Conservation (phyloP, 768 basidiomycete species). For the Leccinum rimulosum region DNA sequence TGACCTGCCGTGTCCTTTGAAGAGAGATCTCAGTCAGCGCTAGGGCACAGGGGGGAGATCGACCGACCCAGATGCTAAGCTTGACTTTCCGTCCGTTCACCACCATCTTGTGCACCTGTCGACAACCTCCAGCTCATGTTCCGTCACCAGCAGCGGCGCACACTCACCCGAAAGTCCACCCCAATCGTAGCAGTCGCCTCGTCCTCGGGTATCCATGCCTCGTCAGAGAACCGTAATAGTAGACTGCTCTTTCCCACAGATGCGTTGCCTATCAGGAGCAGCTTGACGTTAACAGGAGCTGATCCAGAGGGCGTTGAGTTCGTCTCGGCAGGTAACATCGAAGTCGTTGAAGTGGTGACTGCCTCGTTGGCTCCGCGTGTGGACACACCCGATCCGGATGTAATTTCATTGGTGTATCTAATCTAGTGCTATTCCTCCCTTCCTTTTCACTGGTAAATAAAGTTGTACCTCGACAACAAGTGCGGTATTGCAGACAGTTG, state of each 20-base stretch:
- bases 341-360: not conserved
- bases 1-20: slow-evolving; percentile 91
- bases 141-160: not conserved
- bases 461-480: slow-evolving; percentile 82
- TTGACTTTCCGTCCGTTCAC: slow-evolving; percentile 83
- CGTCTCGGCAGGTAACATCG: slow-evolving; percentile 22
- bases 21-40: not conserved
- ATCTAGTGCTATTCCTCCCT: not conserved
- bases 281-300: slow-evolving; percentile 65
- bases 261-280: slow-evolving; percentile 82
- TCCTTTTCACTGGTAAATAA: slow-evolving; percentile 62
- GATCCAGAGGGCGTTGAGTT: slow-evolving; percentile 22
- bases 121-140: not conserved
- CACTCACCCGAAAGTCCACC: slow-evolving; percentile 77
- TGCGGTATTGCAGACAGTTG: slow-evolving; percentile 94
- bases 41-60: not conserved
- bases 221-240: slow-evolving; percentile 92
- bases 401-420: not conserved
- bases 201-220: slow-evolving; percentile 91
- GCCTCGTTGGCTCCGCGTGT: slow-evolving; percentile 23
- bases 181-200: slow-evolving; percentile 85
- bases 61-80: slow-evolving; percentile 93
- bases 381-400: slow-evolving; percentile 16
- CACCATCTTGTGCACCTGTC: slow-evolving; percentile 85
- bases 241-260: slow-evolving; percentile 93